phyloP scores from a whole-genome alignment of 2,329 filamentous ascomycete species.

The Calonectria pauciramosa region DNA sequence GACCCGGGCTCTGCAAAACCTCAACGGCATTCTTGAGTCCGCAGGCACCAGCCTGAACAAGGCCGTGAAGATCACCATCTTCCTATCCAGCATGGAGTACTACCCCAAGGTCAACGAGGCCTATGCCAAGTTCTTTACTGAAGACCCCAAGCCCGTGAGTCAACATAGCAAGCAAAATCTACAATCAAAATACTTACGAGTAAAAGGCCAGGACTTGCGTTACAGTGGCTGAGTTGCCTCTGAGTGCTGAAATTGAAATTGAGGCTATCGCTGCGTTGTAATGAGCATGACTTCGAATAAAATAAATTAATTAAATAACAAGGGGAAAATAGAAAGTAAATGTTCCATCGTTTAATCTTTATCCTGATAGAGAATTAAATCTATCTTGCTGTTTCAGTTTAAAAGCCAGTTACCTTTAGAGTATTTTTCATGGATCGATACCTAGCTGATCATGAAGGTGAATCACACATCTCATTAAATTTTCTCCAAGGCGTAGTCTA shows the following conservation, averaged over 20 bases:
- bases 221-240: slow-evolving; percentile 79
- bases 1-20: slow-evolving; percentile 70
- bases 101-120: slow-evolving; percentile 72
- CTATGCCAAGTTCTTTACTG: slow-evolving; percentile 64
- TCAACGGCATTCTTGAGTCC: slow-evolving; percentile 70
- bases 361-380: not conserved
- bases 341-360: not conserved
- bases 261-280: slow-evolving; percentile 56
- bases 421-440: no score
- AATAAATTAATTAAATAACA: not conserved
- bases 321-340: not conserved
- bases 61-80: slow-evolving; percentile 77
- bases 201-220: slow-evolving; percentile 73
- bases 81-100: slow-evolving; percentile 75
- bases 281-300: not conserved
- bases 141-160: slow-evolving; percentile 61
- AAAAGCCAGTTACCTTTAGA: no score
- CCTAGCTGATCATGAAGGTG: no score
- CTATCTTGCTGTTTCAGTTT: not conserved
- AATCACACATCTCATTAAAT: no score
- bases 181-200: not conserved
- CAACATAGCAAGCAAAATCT: not conserved
- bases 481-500: no score
- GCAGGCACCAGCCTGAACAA: slow-evolving; percentile 72
- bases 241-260: slow-evolving; percentile 80